These are phyloP conservation scores for Marchantia polymorpha DNA, from an alignment of 225 moss, liverwort and hornwort species.

Conservation along the genomic window DNA sequence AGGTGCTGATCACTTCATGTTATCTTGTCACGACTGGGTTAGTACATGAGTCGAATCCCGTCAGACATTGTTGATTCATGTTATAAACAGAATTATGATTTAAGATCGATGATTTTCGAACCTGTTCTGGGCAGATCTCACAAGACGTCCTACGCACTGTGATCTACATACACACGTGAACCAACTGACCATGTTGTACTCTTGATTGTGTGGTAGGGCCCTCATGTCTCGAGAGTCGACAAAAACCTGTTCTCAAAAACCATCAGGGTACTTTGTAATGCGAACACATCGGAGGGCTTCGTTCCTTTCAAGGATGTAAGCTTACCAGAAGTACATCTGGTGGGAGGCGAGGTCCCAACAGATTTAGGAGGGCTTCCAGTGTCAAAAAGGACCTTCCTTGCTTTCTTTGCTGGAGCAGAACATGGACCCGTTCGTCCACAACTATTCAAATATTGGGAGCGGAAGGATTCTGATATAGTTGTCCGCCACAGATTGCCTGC, in stretches of 20 bases:
- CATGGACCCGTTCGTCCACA: constrained; percentile 89
- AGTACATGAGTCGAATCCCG: constrained; percentile 3
- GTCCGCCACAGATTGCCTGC: constrained; percentile 68
- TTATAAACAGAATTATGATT: background rate
- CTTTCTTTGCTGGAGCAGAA: constrained; percentile 89
- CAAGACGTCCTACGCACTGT: background rate
- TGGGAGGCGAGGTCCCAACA: constrained; percentile 63
- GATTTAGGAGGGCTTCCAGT: constrained; percentile 65
- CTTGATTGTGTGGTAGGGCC: constrained; percentile 47
- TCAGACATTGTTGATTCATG: background rate
- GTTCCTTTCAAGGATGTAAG: constrained; percentile 76
- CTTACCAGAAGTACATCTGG: constrained; percentile 79
- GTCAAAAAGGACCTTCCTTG: constrained; percentile 53
- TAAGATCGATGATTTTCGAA: background rate
- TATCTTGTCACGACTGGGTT: constrained; percentile 98
- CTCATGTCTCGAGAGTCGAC: constrained; percentile 64
- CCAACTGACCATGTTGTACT: background rate
- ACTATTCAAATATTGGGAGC: constrained; percentile 78
- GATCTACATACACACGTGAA: background rate
- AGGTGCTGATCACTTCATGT: constrained; percentile 95
- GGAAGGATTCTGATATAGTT: constrained; percentile 57
- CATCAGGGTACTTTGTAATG: constrained; percentile 91
- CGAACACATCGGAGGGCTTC: constrained; percentile 83
- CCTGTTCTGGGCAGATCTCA: no score
- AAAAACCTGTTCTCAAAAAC: constrained; percentile 57